Base-by-base conservation (phyloP, 129 eudicot genomes). In the Glebionis coronaria region DNA sequence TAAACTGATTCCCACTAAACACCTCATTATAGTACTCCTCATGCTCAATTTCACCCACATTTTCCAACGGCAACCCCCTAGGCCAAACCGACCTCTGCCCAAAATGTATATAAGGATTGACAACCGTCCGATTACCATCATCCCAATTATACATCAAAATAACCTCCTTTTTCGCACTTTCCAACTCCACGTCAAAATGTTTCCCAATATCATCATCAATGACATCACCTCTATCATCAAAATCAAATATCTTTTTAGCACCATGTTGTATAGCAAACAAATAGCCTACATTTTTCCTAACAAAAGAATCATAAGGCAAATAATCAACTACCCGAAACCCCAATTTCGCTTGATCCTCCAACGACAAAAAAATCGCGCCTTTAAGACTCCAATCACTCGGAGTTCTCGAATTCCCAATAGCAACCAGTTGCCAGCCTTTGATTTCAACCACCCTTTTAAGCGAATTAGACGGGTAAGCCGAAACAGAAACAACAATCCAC, bases 81-180 rank as follows among this genome's bases (percentile, higher is more conserved):
- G 98, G 98, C 98, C 98, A 91, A 68, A 91, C 95, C 0, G 98
- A 85, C 63, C 98, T 49, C 61, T 91, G 98, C 44, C 98, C 98
- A 28, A 91, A 91, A 82, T 91, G 98, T 25, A 91, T 77, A 63
- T 91, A 91, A 19, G 98, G 98, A 67, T 91, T 91, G 45, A 91
- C 87, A 73, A 91, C 85, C 0, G 89, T 91, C 56, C 96, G 68
- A 78, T 91, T 91, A 4, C 78, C 81, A 69, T 91, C 82, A 47
- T 88, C 91, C 67, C 76, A 85, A 71, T 82, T 91, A 56, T 91
- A 91, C 61, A 85, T 96, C 72, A 91, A 81, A 8, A 91, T 71
- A 54, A 83, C 79, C 76, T 91, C 91, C 55, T 83, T 91, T 75
- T 91, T 85, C 76, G 88, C 91, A 42, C 75, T 80, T 72, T 85